Evolutionary conservation across 1,284 basidiomycete species (phyloP).

Genomic region (Amylostereum chailletii): DNA sequence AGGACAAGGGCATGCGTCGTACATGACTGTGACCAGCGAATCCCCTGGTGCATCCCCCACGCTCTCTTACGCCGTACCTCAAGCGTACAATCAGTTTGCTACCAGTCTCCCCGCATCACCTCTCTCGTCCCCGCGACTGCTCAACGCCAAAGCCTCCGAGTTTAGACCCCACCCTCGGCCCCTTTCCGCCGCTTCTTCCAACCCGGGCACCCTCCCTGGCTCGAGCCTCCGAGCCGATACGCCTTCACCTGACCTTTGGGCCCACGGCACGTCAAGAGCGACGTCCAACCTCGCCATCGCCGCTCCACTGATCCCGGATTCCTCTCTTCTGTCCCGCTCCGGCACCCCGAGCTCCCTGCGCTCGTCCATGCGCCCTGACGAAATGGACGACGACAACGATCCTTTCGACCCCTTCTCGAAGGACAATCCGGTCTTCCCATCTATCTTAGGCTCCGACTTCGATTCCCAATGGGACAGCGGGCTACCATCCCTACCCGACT

Average conservation of each 20-base stretch:
- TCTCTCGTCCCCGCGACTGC: slow-evolving; percentile 40
- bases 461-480: slow-evolving; percentile 52
- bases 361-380: slow-evolving; percentile 46
- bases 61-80: slow-evolving; percentile 43
- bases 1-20: slow-evolving; percentile 44
- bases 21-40: slow-evolving; percentile 51
- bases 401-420: slow-evolving; percentile 68
- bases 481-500: slow-evolving; percentile 36
- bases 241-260: slow-evolving; percentile 76
- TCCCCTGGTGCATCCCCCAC: slow-evolving; percentile 65
- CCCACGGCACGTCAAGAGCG: slow-evolving; percentile 62
- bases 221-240: slow-evolving; percentile 50
- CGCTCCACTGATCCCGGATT: slow-evolving; percentile 75
- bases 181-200: slow-evolving; percentile 62
- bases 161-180: slow-evolving; percentile 68
- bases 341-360: slow-evolving; percentile 51
- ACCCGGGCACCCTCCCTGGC: slow-evolving; percentile 44
- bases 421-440: slow-evolving; percentile 45
- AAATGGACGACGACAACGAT: slow-evolving; percentile 60
- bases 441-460: slow-evolving; percentile 52
- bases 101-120: slow-evolving; percentile 57
- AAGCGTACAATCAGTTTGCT: slow-evolving; percentile 48
- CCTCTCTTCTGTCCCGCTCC: slow-evolving; percentile 44
- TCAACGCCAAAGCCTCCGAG: slow-evolving; percentile 61
- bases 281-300: slow-evolving; percentile 84